Percentiles rank a stretch among this genome's conserved stretches.
These are phyloP conservation scores for Alternaria arbusti DNA, from an alignment of 2,329 filamentous ascomycete genomes.

Conservation along the genomic window DNA sequence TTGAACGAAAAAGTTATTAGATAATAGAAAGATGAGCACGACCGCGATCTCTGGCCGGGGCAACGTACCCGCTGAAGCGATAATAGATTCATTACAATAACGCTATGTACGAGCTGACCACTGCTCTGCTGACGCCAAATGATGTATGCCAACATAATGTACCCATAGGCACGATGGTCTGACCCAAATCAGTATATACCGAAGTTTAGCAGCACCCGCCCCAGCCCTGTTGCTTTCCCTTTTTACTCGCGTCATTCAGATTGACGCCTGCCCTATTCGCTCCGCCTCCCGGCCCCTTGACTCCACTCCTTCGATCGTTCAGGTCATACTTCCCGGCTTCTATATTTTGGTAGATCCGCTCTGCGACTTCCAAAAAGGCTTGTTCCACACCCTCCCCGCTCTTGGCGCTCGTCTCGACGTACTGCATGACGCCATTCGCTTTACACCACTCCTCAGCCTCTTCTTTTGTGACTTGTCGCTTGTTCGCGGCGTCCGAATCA, in stretches of 20 bases:
- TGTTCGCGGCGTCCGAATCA: constrained; percentile 58
- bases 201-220: constrained; percentile 38
- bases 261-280: constrained; percentile 52
- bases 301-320: constrained; percentile 88
- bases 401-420: constrained; percentile 96
- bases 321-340: constrained; percentile 94
- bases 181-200: not conserved
- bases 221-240: constrained; percentile 43
- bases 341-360: constrained; percentile 96
- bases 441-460: constrained; percentile 92
- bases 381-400: constrained; percentile 92
- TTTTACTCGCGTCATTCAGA: constrained; percentile 49
- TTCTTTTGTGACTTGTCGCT: constrained; percentile 77
- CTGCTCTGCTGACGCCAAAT: not conserved
- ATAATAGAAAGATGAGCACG: not conserved
- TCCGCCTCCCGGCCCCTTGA: constrained; percentile 71
- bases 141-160: not conserved
- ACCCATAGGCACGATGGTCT: not conserved
- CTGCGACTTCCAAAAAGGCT: constrained; percentile 91
- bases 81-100: constrained; percentile 1
- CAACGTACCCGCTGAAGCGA: not conserved
- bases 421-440: constrained; percentile 84
- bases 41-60: not conserved
- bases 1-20: not conserved
- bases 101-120: not conserved